Base-by-base conservation (phyloP, 2,329 filamentous ascomycete genomes). In the Diplodia sapinea region DNA sequence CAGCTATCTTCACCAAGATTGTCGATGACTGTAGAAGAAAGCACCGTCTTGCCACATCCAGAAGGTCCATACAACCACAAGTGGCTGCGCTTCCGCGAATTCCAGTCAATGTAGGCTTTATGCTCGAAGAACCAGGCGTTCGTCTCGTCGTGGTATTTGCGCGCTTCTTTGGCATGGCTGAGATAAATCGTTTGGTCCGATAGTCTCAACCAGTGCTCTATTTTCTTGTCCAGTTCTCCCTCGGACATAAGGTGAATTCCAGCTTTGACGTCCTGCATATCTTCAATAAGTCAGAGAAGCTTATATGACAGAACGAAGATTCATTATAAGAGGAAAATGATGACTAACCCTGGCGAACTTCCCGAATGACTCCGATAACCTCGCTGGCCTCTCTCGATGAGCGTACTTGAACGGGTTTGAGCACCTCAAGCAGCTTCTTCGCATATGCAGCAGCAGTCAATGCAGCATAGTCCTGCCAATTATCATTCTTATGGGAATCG, bases 11-110 rank as follows among this genome's bases (percentile, higher is more conserved):
- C 40, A 26, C 17, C 17, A 2, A 64, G 61, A 5, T 31, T 12
- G 2, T 61, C 2, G 13, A 67, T 26, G 1, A 51, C 12, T 1
- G 38, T 51, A 11, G 65, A 33, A 2, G n/a, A 11, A 23, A 61
- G 43, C 1, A 59, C 29, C 2, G 54, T 61, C n/a, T 67, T 67
- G 17, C 65, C 65, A 29, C 65, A 67, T 1, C 54, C 65, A 3
- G 52, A 47, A 4, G 4, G 7, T 4, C 65, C 65, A 29, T 61
- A 52, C 20, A 67, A 29, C 65, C 65, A 67, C 8, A 67, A 7
- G 15, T 49, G 29, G 15, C n/a, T 17, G 3, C 4, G 12, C 0
- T 1, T 43, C 12, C n/a, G 23, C 2, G 29, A 51, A 1, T 1
- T 12, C 40, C 56, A 50, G 9, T 8, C 26, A 13, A 6, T 23